phyloP scores from a whole-genome alignment of 2,329 filamentous ascomycete species.

The Talaromyces piceae region DNA sequence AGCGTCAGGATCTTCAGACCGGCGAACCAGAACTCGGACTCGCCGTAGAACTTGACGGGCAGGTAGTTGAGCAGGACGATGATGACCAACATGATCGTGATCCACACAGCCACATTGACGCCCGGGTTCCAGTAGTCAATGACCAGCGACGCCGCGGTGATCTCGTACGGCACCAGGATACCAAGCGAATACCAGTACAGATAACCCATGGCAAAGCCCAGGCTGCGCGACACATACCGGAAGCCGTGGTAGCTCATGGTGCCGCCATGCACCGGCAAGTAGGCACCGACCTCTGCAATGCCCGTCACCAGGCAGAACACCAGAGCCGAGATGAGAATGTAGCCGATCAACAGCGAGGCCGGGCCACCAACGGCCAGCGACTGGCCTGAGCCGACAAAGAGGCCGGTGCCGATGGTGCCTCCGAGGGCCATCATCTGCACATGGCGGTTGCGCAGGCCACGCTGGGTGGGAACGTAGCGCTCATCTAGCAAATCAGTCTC shows the following conservation, averaged over 20 bases:
- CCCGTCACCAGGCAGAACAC: slow-evolving; percentile 44
- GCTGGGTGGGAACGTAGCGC: slow-evolving; percentile 33
- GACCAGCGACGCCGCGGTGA: slow-evolving; percentile 58
- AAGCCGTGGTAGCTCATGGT: slow-evolving; percentile 39
- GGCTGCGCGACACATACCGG: slow-evolving; percentile 35
- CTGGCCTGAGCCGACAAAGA: slow-evolving; percentile 49
- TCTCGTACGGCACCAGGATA: slow-evolving; percentile 50
- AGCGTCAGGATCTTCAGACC: slow-evolving; percentile 46
- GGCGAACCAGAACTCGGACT: slow-evolving; percentile 50
- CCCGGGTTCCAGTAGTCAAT: slow-evolving; percentile 53
- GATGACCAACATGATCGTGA: slow-evolving; percentile 53
- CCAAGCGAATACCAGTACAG: slow-evolving; percentile 43
- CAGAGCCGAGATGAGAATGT: slow-evolving; percentile 42
- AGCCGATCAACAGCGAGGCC: slow-evolving; percentile 46
- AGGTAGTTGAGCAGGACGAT: slow-evolving; percentile 46
- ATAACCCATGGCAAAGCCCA: slow-evolving; percentile 38
- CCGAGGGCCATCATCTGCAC: slow-evolving; percentile 55
- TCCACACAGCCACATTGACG: slow-evolving; percentile 42
- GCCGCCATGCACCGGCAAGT: slow-evolving; percentile 38
- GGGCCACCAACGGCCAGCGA: slow-evolving; percentile 47
- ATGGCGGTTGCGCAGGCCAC: slow-evolving; percentile 40
- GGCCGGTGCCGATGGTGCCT: slow-evolving; percentile 50
- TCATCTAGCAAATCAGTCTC: slow-evolving; percentile 34
- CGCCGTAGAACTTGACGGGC: slow-evolving; percentile 45
- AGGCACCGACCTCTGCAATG: slow-evolving; percentile 35